phyloP scores from a whole-genome alignment of 306 rosid genomes.

The Cucumis sativus region DNA sequence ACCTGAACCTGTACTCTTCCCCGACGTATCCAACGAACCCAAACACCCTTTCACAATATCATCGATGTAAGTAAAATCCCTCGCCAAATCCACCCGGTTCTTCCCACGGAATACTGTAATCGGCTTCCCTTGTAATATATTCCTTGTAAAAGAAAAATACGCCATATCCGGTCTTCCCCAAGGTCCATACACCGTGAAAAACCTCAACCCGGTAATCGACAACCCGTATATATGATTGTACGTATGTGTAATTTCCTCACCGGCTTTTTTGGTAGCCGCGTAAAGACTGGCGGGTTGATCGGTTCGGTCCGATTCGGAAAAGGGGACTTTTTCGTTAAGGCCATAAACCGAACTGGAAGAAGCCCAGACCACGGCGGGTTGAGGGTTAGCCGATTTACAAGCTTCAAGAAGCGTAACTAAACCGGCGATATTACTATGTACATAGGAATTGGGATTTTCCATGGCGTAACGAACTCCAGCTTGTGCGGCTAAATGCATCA shows the following conservation, averaged over 20 bases:
- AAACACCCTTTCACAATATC: slow-evolving; percentile 59
- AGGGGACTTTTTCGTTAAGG: slow-evolving; percentile 45
- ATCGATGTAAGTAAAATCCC: slow-evolving; percentile 58
- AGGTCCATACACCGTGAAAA: slow-evolving; percentile 63
- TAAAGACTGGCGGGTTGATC: slow-evolving; percentile 59
- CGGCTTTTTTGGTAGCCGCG: slow-evolving; percentile 68
- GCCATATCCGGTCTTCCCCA: slow-evolving; percentile 82
- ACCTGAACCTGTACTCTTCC: slow-evolving; percentile 54
- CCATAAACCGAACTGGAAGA: slow-evolving; percentile 70
- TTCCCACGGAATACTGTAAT: slow-evolving; percentile 53
- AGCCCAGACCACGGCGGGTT: slow-evolving; percentile 61
- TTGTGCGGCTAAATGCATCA: slow-evolving; percentile 12
- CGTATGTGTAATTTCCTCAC: slow-evolving; percentile 60
- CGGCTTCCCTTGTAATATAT: slow-evolving; percentile 49
- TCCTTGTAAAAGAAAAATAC: slow-evolving; percentile 45
- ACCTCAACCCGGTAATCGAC: slow-evolving; percentile 49
- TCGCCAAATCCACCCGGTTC: slow-evolving; percentile 45
- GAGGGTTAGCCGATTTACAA: slow-evolving; percentile 56
- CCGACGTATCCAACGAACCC: slow-evolving; percentile 45
- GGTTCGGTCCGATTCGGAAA: slow-evolving; percentile 49
- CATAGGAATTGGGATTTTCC: slow-evolving; percentile 55
- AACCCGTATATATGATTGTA: slow-evolving; percentile 56
- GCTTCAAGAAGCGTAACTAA: slow-evolving; percentile 51
- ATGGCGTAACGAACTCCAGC: slow-evolving; percentile 17
- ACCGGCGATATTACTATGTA: slow-evolving; percentile 60